Evolutionary conservation across 805 yeast genomes (phyloP).

Genomic region (Saccharomycopsis sp.): DNA sequence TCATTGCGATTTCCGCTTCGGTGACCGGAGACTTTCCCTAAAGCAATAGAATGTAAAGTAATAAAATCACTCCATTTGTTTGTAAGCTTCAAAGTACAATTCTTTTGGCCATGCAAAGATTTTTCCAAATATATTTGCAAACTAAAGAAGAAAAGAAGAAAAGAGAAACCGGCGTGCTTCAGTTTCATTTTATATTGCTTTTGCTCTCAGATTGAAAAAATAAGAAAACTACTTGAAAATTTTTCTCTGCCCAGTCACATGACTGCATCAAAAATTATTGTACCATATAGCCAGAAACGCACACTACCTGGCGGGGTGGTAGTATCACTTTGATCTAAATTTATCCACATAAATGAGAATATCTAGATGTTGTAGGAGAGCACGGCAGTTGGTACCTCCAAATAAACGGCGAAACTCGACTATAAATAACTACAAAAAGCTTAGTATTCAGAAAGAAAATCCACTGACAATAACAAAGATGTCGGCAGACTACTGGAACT

Average conservation of each 20-base stretch:
- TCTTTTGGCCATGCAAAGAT: conserved; percentile 10
- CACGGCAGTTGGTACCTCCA: too few relatives aligned
- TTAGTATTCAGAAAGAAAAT: too few relatives aligned
- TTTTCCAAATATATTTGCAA: background rate
- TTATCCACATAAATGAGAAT: background rate
- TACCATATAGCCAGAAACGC: too few relatives aligned
- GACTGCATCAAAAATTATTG: background rate
- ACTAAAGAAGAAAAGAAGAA: background rate
- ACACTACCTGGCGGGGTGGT: background rate
- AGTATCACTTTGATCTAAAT: too few relatives aligned
- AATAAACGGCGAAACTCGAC: too few relatives aligned
- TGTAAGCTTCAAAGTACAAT: conserved; percentile 23
- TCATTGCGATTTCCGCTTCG: conserved; percentile 21
- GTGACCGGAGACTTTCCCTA: conserved; percentile 24
- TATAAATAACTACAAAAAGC: too few relatives aligned
- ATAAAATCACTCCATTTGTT: conserved; percentile 6
- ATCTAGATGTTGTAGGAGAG: background rate
- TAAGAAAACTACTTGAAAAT: background rate
- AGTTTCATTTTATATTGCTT: too few relatives aligned
- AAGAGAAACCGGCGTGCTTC: background rate
- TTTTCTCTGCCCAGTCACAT: background rate
- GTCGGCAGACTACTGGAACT: conserved; percentile 87
- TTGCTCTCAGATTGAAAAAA: background rate
- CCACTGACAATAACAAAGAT: too few relatives aligned
- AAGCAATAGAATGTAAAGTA: conserved; percentile 13